Evolutionary conservation across 306 rosid species (phyloP).

Genomic region (Ammopiptanthus mongolicus): DNA sequence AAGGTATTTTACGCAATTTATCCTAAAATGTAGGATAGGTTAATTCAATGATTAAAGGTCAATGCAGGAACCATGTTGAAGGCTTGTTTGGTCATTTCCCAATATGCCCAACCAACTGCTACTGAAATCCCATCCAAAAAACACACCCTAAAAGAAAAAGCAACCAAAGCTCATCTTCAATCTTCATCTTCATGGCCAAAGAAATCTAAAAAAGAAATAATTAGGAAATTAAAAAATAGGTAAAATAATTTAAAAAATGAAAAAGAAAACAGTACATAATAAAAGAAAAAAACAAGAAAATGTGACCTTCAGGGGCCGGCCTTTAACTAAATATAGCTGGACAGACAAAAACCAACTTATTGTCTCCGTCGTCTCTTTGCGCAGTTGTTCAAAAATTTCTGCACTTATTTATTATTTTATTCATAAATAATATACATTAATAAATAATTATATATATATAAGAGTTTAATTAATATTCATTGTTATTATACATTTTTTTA

Average conservation of each 20-base stretch:
- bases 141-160: constrained; percentile 31
- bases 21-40: constrained; percentile 16
- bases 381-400: constrained; percentile 60
- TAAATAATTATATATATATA: not conserved
- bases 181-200: constrained; percentile 23
- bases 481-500: no score
- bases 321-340: constrained; percentile 89
- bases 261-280: not conserved
- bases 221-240: not conserved
- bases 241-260: not conserved
- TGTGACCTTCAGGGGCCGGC: constrained; percentile 73
- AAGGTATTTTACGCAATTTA: no score
- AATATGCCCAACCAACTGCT: constrained; percentile 24
- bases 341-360: constrained; percentile 83
- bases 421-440: not conserved
- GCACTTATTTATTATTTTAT: constrained; percentile 14
- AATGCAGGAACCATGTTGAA: constrained; percentile 55
- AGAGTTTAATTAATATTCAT: no score
- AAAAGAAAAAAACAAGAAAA: constrained; percentile 7
- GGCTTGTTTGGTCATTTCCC: constrained; percentile 44
- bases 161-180: constrained; percentile 17
- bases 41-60: constrained; percentile 87
- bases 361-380: constrained; percentile 57
- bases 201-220: constrained; percentile 4
- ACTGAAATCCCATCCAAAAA: constrained; percentile 59